phyloP scores from a whole-genome alignment of 495 filamentous ascomycete genomes.

The Penicillium taxi region DNA sequence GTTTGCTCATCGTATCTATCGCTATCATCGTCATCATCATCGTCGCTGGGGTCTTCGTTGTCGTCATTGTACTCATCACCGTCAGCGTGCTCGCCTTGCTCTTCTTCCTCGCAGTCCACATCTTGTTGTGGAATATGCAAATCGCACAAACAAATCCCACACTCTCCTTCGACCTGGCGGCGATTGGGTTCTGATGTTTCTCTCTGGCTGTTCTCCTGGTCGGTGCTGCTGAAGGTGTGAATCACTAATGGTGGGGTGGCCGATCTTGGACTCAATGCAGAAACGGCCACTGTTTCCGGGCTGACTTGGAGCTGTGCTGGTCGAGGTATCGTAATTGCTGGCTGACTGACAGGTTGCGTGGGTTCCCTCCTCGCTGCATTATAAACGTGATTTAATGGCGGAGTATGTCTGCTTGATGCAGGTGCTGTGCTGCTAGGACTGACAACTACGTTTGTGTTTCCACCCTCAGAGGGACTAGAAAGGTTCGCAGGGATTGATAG shows the following conservation, averaged over 20 bases:
- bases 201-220: neutral
- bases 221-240: neutral
- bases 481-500: too few relatives aligned
- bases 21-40: neutral
- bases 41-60: conserved; percentile 1
- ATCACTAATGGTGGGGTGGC: too few relatives aligned
- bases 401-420: neutral
- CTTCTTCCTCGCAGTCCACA: neutral
- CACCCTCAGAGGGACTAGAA: neutral
- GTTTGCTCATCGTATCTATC: neutral
- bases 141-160: conserved; percentile 55
- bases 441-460: neutral
- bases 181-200: conserved; percentile 23
- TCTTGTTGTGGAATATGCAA: neutral
- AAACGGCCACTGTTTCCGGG: neutral
- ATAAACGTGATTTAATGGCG: too few relatives aligned
- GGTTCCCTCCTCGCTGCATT: neutral
- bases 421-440: neutral
- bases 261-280: neutral
- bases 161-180: conserved; percentile 55
- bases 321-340: neutral
- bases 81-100: neutral
- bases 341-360: neutral
- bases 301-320: neutral
- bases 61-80: conserved; percentile 1